Evolutionary conservation across 805 yeast species (phyloP), one percentile per base, ranked within the genome.

Genomic region (Lipomyces anomalus): DNA sequence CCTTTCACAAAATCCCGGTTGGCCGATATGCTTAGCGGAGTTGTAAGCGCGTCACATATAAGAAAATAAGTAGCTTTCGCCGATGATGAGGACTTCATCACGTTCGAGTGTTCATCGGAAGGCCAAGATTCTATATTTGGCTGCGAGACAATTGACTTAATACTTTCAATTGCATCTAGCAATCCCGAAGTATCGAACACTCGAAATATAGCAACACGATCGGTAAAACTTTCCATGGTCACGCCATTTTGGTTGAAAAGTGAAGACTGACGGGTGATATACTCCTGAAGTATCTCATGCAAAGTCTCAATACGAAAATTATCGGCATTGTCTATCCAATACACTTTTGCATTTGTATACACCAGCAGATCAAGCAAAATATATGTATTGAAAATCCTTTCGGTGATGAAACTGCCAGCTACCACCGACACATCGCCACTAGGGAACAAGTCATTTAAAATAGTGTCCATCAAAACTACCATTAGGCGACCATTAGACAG

Each of bases 281-380:
- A 13, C 30, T 9, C 30, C 30, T 26, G 11, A 13, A 26, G 30
- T 13, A 26, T 9, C 30, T 13, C 11, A 9, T 26, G 30, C 30
- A 26, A 13, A 26, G 11, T 9, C 30, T 13, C 30, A 13, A 13
- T 13, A 26, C 11, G 49, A 38, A 50, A 50, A 4, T 38, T 21
- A 28, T 48, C 52, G 17, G 30, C n/a, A 13, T 42, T 28, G 42
- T 48, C 53, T 21, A 50, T 35, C 55, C 55, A 50, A 26, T 44
- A 26, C 11, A 26, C 30, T n/a, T n/a, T n/a, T n/a, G n/a, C n/a
- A n/a, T n/a, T n/a, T n/a, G n/a, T n/a, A n/a, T n/a, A n/a, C n/a
- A n/a, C n/a, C n/a, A n/a, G n/a, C n/a, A n/a, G n/a, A n/a, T n/a
- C n/a, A n/a, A n/a, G n/a, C n/a, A n/a, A n/a, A n/a, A n/a, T n/a